phyloP scores from a whole-genome alignment of 495 filamentous ascomycete genomes.

The Sporormia fimetaria region DNA sequence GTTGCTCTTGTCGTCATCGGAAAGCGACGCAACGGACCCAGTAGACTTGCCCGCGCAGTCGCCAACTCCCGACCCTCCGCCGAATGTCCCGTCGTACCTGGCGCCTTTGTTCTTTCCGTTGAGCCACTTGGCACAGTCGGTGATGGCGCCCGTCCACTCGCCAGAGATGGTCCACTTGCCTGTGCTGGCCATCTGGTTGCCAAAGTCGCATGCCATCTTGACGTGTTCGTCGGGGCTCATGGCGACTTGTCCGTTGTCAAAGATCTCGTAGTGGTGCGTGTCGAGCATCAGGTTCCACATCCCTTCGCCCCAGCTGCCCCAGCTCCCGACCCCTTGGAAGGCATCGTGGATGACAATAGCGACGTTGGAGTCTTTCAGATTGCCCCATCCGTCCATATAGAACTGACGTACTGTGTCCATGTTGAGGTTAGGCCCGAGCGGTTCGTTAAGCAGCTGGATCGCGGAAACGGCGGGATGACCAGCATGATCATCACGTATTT shows the following conservation, averaged over 20 bases:
- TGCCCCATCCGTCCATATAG: slow-evolving; percentile 36
- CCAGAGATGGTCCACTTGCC: slow-evolving; percentile 52
- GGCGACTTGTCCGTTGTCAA: slow-evolving; percentile 26
- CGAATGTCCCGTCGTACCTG: slow-evolving; percentile 47
- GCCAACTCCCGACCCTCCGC: slow-evolving; percentile 39
- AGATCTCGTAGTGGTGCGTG: slow-evolving; percentile 37
- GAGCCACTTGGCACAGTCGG: slow-evolving; percentile 43
- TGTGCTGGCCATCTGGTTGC: slow-evolving; percentile 31
- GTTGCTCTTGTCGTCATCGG: slow-evolving; percentile 43
- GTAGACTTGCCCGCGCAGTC: slow-evolving; percentile 47
- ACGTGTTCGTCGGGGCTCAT: slow-evolving; percentile 28
- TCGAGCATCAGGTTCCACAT: slow-evolving; percentile 34
- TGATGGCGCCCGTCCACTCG: slow-evolving; percentile 53
- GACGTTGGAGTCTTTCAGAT: slow-evolving; percentile 29
- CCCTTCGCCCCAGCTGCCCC: slow-evolving; percentile 32
- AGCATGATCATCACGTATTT: slow-evolving; percentile 32
- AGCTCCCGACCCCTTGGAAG: slow-evolving; percentile 31
- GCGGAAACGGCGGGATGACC: slow-evolving; percentile 31
- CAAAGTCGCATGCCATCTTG: slow-evolving; percentile 31
- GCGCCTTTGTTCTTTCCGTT: slow-evolving; percentile 35
- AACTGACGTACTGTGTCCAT: slow-evolving; percentile 32
- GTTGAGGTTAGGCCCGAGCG: slow-evolving; percentile 30
- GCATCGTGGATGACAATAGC: slow-evolving; percentile 35
- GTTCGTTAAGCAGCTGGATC: slow-evolving; percentile 36
- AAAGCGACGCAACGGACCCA: slow-evolving; percentile 44